Conservation (phyloP, 2,329 filamentous ascomycete species). For the Aspergillus felis region DNA sequence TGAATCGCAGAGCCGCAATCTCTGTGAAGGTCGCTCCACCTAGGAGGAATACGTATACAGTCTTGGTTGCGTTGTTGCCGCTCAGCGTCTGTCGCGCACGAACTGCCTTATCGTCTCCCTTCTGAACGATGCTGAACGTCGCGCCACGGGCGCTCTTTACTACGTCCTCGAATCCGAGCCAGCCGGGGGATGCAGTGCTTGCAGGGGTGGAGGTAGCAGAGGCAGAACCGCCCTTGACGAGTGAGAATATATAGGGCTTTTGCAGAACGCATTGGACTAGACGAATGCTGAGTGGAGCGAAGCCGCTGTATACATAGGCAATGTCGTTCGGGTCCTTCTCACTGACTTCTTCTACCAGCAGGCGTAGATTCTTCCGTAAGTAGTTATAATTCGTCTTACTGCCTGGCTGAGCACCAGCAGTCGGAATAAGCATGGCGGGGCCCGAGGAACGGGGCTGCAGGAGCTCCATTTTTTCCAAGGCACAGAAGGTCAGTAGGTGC, state of each 20-base stretch:
- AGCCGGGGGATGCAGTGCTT: conserved; percentile 67
- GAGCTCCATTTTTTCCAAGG: conserved; percentile 84
- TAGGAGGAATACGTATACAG: conserved; percentile 91
- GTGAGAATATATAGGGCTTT: conserved; percentile 74
- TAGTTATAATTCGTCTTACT: conserved; percentile 87
- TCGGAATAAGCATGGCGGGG: conserved; percentile 75
- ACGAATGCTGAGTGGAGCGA: conserved; percentile 86
- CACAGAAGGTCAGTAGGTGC: conserved; percentile 83
- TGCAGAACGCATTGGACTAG: conserved; percentile 90
- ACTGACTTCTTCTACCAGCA: conserved; percentile 95
- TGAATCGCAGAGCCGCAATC: conserved; percentile 87
- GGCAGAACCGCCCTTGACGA: conserved; percentile 62
- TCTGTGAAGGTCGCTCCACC: conserved; percentile 97
- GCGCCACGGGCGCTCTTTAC: conserved; percentile 82
- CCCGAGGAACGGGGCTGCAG: conserved; percentile 74
- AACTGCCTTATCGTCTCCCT: conserved; percentile 86
- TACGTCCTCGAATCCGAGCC: conserved; percentile 90
- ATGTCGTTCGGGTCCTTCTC: conserved; percentile 92
- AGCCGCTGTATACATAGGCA: conserved; percentile 97
- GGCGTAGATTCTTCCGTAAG: conserved; percentile 75
- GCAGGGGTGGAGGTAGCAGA: conserved; percentile 47
- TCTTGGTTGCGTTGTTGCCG: conserved; percentile 71
- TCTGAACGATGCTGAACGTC: conserved; percentile 89
- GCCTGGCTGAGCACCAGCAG: conserved; percentile 59
- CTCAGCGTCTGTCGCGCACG: conserved; percentile 80